A percentile compares a stretch with the other conserved stretches of the same genome.
Evolutionary conservation across 257 asterid genomes (phyloP).

Genomic region (Haberlea rhodopensis): DNA sequence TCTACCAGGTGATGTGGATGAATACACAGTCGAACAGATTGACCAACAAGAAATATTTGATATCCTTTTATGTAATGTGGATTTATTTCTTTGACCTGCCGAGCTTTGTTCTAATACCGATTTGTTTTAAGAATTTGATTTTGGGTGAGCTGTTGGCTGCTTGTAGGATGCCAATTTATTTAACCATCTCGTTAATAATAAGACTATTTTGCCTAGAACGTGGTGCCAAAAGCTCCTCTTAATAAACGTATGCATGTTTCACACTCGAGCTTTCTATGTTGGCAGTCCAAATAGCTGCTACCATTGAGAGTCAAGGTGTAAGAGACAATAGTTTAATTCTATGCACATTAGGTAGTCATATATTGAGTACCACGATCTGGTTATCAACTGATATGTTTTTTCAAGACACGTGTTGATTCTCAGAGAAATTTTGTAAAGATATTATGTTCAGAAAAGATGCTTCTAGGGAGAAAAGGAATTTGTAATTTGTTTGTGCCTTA

Average conservation of each 20-base stretch:
- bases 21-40: slow-evolving; percentile 58
- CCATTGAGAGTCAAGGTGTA: neutral
- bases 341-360: neutral
- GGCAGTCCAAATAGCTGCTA: neutral
- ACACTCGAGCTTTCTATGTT: neutral
- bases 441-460: neutral
- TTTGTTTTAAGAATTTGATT: neutral
- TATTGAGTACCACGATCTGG: neutral
- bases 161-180: neutral
- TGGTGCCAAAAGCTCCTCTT: slow-evolving; percentile 2
- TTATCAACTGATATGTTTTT: neutral
- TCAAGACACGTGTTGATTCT: neutral
- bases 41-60: slow-evolving; percentile 84
- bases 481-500: neutral
- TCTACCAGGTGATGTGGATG: slow-evolving; percentile 49
- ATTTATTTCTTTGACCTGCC: slow-evolving; percentile 11
- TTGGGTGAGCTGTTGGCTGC: neutral
- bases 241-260: neutral
- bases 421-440: neutral
- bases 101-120: neutral
- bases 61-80: slow-evolving; percentile 54
- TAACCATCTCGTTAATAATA: neutral
- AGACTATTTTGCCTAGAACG: neutral
- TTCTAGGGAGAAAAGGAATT: neutral
- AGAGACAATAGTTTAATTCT: neutral